phyloP scores from a whole-genome alignment of 345 rosid species.

The sweet orange (Citrus sinensis) region DVS_A1.0 CM039163.1:40193501-40194000 shows the following conservation, averaged over 20 bases:
- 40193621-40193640: slow-evolving; percentile 83
- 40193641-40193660: slow-evolving; percentile 81
- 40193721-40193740: no score
- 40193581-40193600: slow-evolving; percentile 73
- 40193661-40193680: slow-evolving; percentile 79
- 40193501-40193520: background rate
- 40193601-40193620: slow-evolving; percentile 87
- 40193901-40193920: slow-evolving; percentile 79
- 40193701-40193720: background rate
- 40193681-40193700: slow-evolving; percentile 69
- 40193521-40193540: background rate
- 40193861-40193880: slow-evolving; percentile 88
- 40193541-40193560: background rate
- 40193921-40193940: slow-evolving; percentile 71
- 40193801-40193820: background rate
- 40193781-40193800: background rate
- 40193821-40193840: slow-evolving; percentile 5
- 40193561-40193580: slow-evolving; percentile 5
- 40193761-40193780: no score
- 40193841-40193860: slow-evolving; percentile 46
- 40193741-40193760: no score
- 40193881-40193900: slow-evolving; percentile 74
- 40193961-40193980: slow-evolving; percentile 57
- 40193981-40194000: slow-evolving; percentile 40
- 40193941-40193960: slow-evolving; percentile 79